Evolutionary conservation across 208 protist species (phyloP).

Genomic region (Crithidia bombi): DNA sequence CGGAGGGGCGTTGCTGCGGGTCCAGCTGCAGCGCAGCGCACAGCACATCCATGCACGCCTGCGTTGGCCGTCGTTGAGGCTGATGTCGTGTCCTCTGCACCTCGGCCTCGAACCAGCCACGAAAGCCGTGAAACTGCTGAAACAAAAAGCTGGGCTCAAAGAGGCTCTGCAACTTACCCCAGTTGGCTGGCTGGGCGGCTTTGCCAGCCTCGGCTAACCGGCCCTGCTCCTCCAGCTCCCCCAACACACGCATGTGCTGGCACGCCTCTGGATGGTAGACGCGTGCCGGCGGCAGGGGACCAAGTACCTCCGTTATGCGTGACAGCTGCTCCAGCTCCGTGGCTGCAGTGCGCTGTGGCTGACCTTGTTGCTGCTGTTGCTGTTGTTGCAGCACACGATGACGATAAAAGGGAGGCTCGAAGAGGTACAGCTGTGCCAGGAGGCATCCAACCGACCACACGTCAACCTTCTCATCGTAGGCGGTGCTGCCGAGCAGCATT

Average conservation of each 20-base stretch:
- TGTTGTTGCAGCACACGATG: constrained; percentile 21
- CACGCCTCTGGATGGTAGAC: constrained; percentile 56
- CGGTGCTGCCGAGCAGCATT: constrained; percentile 89
- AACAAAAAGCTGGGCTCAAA: constrained; percentile 75
- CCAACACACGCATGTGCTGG: constrained; percentile 46
- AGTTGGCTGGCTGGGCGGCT: constrained; percentile 20
- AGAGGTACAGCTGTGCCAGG: constrained; percentile 95
- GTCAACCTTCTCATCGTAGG: constrained; percentile 92
- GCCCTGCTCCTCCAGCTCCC: constrained; percentile 42
- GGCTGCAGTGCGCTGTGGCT: constrained; percentile 38
- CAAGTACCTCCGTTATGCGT: constrained; percentile 72
- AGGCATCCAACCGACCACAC: constrained; percentile 95
- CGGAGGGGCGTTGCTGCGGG: constrained; percentile 69
- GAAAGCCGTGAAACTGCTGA: constrained; percentile 69
- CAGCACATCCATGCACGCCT: constrained; percentile 78
- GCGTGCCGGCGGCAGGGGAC: constrained; percentile 47
- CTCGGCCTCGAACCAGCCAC: constrained; percentile 68
- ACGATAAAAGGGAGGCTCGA: constrained; percentile 80
- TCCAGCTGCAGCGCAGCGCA: constrained; percentile 74
- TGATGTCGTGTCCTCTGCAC: constrained; percentile 53
- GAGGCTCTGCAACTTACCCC: constrained; percentile 46
- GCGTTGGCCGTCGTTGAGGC: constrained; percentile 50
- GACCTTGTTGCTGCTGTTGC: constrained; percentile 25
- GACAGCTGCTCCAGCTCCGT: constrained; percentile 81
- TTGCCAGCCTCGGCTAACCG: constrained; percentile 14